Conservation (phyloP, 2,329 filamentous ascomycete genomes). For the Zymoseptoria pseudotritici region DNA sequence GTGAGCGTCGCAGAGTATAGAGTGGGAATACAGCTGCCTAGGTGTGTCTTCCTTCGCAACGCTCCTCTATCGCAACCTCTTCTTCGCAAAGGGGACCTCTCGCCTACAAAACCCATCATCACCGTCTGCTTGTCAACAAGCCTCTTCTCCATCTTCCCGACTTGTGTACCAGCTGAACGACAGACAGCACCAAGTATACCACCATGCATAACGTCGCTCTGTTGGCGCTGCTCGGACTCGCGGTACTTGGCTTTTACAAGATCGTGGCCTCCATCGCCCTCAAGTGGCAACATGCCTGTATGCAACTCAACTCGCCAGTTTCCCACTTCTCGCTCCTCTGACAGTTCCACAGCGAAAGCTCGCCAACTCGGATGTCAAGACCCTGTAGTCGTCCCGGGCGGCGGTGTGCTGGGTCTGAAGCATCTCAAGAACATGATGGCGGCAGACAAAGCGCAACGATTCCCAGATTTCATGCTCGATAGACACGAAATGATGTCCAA, state of each 20-base stretch:
- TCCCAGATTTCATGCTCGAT: slow-evolving; percentile 25
- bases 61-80: too few relatives aligned
- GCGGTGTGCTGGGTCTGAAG: slow-evolving; percentile 25
- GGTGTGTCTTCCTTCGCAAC: too few relatives aligned
- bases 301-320: not conserved
- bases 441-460: slow-evolving; percentile 22
- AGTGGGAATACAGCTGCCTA: too few relatives aligned
- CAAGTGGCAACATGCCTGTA: slow-evolving; percentile 12
- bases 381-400: slow-evolving; percentile 16
- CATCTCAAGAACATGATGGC: slow-evolving; percentile 21
- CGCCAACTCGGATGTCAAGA: slow-evolving; percentile 21
- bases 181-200: not conserved
- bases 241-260: slow-evolving; percentile 20
- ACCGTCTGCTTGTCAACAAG: too few relatives aligned
- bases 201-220: slow-evolving; percentile 20
- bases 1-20: too few relatives aligned
- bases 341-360: slow-evolving; percentile 12
- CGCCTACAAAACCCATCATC: too few relatives aligned
- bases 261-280: slow-evolving; percentile 13
- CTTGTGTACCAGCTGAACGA: not conserved
- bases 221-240: slow-evolving; percentile 17
- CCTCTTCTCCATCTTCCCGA: too few relatives aligned
- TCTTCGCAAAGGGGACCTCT: too few relatives aligned
- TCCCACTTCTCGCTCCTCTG: not conserved
- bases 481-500: slow-evolving; percentile 20